Conservation (phyloP, 164 flowering plant genomes). For the Tinospora cordifolia region DNA sequence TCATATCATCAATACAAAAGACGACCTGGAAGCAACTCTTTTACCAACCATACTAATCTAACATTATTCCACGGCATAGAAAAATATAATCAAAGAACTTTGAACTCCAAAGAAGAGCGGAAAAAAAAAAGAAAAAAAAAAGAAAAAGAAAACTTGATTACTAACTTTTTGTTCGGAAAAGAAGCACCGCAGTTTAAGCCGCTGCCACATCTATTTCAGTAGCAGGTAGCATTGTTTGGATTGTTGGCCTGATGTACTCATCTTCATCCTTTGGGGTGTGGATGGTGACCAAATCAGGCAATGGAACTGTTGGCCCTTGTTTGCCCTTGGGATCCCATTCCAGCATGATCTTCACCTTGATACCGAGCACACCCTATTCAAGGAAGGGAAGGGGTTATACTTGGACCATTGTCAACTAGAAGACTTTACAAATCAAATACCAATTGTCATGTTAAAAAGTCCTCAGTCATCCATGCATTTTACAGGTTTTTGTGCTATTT, state of each 20-base stretch:
- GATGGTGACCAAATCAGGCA: slow-evolving; percentile 49
- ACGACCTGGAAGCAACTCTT: neutral
- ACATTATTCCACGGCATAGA: neutral
- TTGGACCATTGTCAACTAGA: neutral
- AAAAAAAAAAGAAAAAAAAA: too few species aligned
- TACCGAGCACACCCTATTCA: slow-evolving; percentile 42
- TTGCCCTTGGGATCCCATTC: slow-evolving; percentile 53
- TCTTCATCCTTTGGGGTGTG: slow-evolving; percentile 54
- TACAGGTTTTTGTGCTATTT: neutral
- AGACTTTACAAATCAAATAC: neutral
- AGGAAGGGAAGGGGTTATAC: neutral
- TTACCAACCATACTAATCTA: neutral
- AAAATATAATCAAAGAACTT: neutral
- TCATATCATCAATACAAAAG: neutral
- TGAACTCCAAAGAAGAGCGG: too few species aligned
- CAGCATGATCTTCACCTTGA: slow-evolving; percentile 48
- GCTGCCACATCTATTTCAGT: slow-evolving; percentile 22
- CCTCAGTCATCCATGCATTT: neutral
- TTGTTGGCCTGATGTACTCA: slow-evolving; percentile 23
- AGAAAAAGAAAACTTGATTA: neutral
- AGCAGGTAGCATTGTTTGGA: slow-evolving; percentile 16
- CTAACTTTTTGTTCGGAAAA: neutral
- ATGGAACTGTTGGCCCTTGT: slow-evolving; percentile 42
- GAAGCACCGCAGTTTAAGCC: neutral
- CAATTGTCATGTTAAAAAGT: neutral